Conservation (phyloP, 331 rosid species). For the Malus hybrid region DNA sequence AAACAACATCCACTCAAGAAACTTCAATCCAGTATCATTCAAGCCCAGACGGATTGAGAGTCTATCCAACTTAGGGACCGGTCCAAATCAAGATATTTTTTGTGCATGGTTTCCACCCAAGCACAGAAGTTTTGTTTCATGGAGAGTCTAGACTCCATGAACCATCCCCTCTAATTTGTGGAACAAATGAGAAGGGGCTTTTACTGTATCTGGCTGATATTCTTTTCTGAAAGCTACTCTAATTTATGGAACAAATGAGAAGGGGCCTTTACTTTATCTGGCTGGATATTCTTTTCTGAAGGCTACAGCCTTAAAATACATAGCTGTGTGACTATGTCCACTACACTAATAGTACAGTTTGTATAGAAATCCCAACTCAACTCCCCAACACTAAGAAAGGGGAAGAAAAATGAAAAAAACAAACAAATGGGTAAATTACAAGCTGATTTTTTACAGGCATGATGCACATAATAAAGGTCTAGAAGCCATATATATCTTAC, state of each 20-base stretch:
- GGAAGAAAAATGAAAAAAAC: not conserved
- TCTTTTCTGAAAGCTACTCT: not conserved
- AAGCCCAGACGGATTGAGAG: not conserved
- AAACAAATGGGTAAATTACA: not conserved
- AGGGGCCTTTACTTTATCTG: not conserved
- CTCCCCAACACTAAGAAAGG: not conserved
- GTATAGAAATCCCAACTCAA: not conserved
- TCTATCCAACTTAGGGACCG: not conserved
- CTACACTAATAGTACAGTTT: not conserved
- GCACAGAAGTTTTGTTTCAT: not conserved
- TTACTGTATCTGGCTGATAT: not conserved
- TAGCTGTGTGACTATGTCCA: not conserved
- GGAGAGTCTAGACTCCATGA: not conserved
- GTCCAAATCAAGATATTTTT: not conserved
- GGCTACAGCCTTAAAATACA: not conserved
- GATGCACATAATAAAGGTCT: not conserved
- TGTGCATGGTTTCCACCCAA: not conserved
- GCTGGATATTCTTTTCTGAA: not conserved
- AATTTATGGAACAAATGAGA: too few species aligned
- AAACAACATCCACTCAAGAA: not conserved
- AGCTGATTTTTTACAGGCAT: too few species aligned
- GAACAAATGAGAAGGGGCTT: not conserved
- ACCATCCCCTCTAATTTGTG: not conserved
- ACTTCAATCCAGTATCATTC: not conserved
- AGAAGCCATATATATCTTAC: slow-evolving; percentile 22